Conservation (phyloP, 1,284 basidiomycete species). For the Exobasidium cylindrosporum region DNA sequence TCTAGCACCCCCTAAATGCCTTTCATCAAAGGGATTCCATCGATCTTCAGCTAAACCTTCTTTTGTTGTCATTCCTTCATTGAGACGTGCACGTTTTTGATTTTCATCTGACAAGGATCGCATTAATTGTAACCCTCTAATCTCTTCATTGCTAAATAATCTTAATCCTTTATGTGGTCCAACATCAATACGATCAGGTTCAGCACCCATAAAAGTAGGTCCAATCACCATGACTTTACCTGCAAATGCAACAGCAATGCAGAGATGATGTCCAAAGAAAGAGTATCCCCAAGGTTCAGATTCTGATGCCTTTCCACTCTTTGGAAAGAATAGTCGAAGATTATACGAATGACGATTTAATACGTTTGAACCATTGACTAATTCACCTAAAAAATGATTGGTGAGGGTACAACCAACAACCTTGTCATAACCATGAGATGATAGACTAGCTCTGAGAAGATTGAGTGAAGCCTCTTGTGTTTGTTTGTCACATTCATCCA, state of each 20-base stretch:
- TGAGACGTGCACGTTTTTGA: constrained; percentile 46
- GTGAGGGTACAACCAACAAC: constrained; percentile 50
- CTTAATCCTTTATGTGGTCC: constrained; percentile 49
- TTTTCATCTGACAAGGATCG: constrained; percentile 40
- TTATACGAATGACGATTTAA: constrained; percentile 55
- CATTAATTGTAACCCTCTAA: constrained; percentile 51
- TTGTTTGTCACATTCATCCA: constrained; percentile 48
- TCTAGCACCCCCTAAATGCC: constrained; percentile 51
- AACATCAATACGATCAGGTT: constrained; percentile 54
- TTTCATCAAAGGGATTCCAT: constrained; percentile 56
- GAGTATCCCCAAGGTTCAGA: constrained; percentile 52
- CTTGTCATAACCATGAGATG: constrained; percentile 49
- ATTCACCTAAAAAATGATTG: constrained; percentile 54
- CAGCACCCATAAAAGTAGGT: constrained; percentile 55
- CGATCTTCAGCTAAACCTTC: constrained; percentile 47
- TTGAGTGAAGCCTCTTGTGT: constrained; percentile 40
- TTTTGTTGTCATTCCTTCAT: constrained; percentile 33
- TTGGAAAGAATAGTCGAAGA: constrained; percentile 48
- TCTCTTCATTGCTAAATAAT: constrained; percentile 53
- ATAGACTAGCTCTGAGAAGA: constrained; percentile 48
- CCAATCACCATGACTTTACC: constrained; percentile 52
- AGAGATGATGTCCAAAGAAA: constrained; percentile 56
- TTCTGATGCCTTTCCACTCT: constrained; percentile 21
- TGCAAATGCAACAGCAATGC: constrained; percentile 52
- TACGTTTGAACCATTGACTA: constrained; percentile 49